A percentile compares a stretch with the other conserved stretches of the same genome.
Conservation (phyloP, 345 rosid genomes). For the Dipteronia sinensis region DNA sequence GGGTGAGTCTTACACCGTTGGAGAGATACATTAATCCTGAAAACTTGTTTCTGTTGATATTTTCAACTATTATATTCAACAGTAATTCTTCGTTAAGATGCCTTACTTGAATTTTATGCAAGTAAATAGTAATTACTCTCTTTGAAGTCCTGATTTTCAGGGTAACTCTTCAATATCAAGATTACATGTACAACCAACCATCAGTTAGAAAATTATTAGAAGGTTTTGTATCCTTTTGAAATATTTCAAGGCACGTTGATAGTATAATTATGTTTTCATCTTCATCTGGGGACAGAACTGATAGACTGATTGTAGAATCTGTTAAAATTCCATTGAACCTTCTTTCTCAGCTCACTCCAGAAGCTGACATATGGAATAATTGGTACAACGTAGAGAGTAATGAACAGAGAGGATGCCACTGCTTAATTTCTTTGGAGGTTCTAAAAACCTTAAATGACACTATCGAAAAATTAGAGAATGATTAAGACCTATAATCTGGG, state of each 20-base stretch:
- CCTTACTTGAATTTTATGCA: background rate
- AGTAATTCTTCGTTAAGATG: background rate
- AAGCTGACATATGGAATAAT: background rate
- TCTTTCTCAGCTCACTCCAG: background rate
- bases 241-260: background rate
- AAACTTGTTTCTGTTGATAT: background rate
- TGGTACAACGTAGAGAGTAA: background rate
- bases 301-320: background rate
- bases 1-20: conserved; percentile 4
- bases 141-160: background rate
- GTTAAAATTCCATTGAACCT: background rate
- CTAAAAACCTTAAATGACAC: background rate
- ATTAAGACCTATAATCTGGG: background rate
- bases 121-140: background rate
- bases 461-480: background rate
- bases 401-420: background rate
- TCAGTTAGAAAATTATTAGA: background rate
- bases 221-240: background rate
- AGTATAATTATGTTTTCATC: background rate
- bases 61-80: background rate
- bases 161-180: background rate
- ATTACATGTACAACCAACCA: background rate
- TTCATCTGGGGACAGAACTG: background rate
- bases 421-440: conserved; percentile 2
- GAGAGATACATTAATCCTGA: background rate